Base-by-base conservation (phyloP, 176 grass and related monocot species). In the Rhynchospora pubera region DNA sequence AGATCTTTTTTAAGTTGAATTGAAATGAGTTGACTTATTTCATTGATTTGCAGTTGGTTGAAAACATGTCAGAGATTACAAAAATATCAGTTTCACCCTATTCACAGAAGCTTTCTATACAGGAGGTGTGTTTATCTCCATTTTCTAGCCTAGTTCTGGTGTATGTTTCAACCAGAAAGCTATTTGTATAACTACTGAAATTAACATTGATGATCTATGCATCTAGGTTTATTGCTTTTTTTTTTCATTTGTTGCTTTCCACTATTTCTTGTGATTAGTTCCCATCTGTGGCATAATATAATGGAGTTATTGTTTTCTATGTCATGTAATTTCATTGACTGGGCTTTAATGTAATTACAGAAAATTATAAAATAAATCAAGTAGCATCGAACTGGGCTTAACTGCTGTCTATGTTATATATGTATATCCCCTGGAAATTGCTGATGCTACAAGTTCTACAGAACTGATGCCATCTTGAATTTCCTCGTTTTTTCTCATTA, bases 61-160 rank as follows among this genome's bases (percentile, higher is more conserved):
- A 47, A 67, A 82, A 62, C 28, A 79, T 89, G 66, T 88, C 57
- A 83, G 79, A 93, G 62, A 87, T 85, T 44, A 83, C 70, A 46
- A 89, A 83, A 13, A 76, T 93, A 78, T 83, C 86, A 74, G 88
- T 91, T 87, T 80, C 86, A 87, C 70, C 84, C 78, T 88, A 65
- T 82, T 78, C 93, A 71, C 84, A 57, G 66, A 90, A 90, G 39
- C 82, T 93, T 90, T 88, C 62, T 83, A n/a, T 83, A 77, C 75
- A 91, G 50, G 92, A 95, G 96, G 96, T 99, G 93, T 50, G 53
- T 44, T 59, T 63, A 24, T 53, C 44, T 3, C n/a, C 65, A 58
- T 69, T 82, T 8, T 55, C 19, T 53, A 53, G 65, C 65, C 10
- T 22, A 1, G 9, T 64, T 51, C 61, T 64, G 30, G 23, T 64